Conservation (phyloP, 169 alveolate species). For the Miamiensis avidus region DNA sequence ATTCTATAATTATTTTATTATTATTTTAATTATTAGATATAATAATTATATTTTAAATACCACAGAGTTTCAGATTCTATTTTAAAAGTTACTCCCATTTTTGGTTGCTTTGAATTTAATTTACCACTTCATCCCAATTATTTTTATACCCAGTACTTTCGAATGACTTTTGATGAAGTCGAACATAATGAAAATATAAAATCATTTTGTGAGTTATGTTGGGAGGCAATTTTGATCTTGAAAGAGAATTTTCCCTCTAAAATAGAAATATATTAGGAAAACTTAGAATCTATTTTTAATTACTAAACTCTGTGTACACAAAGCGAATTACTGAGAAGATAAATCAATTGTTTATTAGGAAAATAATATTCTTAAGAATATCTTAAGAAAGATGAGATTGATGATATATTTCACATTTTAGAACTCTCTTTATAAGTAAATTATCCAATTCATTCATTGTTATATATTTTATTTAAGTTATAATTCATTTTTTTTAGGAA, state of each 20-base stretch:
- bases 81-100: slow-evolving; percentile 1
- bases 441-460: neutral
- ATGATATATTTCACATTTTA: slow-evolving; percentile 9
- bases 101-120: slow-evolving; percentile 11
- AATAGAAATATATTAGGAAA: slow-evolving; percentile 33
- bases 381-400: slow-evolving; percentile 21
- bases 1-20: neutral
- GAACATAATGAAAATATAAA: slow-evolving; percentile 13
- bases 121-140: slow-evolving; percentile 30
- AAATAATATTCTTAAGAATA: neutral
- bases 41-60: neutral
- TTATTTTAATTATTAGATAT: neutral
- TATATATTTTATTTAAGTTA: too few species aligned
- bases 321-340: slow-evolving; percentile 37
- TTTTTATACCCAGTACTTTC: slow-evolving; percentile 26
- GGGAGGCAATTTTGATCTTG: slow-evolving; percentile 30
- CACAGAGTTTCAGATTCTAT: slow-evolving; percentile 1
- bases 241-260: slow-evolving; percentile 44
- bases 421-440: neutral
- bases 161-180: slow-evolving; percentile 13
- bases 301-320: neutral
- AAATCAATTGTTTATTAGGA: slow-evolving; percentile 17
- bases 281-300: slow-evolving; percentile 22
- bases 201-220: slow-evolving; percentile 27
- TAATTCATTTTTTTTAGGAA: neutral